These are phyloP conservation scores for Syncephalastrum racemosum DNA, from an alignment of 371 early-diverging fungal genomes.

Conservation along the genomic window DNA sequence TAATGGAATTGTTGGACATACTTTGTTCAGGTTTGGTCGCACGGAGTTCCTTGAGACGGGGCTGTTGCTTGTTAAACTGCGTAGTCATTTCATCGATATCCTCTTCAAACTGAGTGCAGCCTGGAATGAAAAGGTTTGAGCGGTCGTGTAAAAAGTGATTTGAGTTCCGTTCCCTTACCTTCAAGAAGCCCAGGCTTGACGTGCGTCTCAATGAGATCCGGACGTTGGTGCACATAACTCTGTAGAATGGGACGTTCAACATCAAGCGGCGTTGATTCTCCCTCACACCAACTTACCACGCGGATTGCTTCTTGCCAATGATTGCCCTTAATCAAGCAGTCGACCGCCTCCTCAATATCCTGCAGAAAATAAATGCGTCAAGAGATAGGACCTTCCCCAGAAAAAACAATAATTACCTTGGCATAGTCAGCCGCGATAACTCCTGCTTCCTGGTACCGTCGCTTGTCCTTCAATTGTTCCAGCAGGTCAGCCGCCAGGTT, in stretches of 20 bases:
- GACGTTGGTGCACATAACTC: constrained; percentile 54
- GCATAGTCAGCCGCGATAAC: constrained; percentile 65
- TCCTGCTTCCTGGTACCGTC: constrained; percentile 63
- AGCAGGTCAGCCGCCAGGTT: constrained; percentile 48
- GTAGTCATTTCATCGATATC: constrained; percentile 73
- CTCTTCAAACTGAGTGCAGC: constrained; percentile 59
- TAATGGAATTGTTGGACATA: constrained; percentile 5
- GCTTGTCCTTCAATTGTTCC: constrained; percentile 58
- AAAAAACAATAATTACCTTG: constrained; percentile 19
- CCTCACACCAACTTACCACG: constrained; percentile 38
- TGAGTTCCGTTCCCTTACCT: constrained; percentile 35
- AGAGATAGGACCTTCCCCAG: background rate
- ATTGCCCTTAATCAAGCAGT: constrained; percentile 63
- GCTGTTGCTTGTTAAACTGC: constrained; percentile 68
- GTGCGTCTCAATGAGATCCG: constrained; percentile 74
- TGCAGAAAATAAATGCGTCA: constrained; percentile 12
- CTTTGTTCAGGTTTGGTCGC: constrained; percentile 40
- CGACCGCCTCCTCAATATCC: constrained; percentile 69
- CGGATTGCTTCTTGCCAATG: constrained; percentile 76
- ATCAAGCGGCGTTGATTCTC: background rate
- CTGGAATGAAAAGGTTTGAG: constrained; percentile 9
- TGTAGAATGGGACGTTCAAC: constrained; percentile 11
- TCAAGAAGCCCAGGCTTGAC: constrained; percentile 73
- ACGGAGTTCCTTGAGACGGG: constrained; percentile 58
- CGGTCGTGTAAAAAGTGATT: background rate